Base-by-base conservation (phyloP, 2,329 filamentous ascomycete species). In the Penicillium griseofulvum region DNA sequence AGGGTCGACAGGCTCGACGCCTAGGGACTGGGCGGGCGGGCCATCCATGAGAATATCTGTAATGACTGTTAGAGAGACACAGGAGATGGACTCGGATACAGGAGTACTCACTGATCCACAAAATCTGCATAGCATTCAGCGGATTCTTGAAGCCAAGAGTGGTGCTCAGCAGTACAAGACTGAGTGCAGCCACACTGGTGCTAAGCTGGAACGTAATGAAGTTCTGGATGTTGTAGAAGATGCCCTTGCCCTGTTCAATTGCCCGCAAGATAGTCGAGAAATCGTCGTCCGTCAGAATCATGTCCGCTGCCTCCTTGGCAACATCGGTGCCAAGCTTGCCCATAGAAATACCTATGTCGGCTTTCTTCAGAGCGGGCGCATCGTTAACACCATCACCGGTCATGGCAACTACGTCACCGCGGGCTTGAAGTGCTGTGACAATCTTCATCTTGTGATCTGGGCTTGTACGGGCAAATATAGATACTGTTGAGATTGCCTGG, bases 151-250 rank as follows among this genome's bases (percentile, higher is more conserved):
- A 94, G 37, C 94, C 94, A 58, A 97, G 83, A 64, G 90, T 88
- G 29, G 91, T 97, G 80, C 92, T 97, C 67, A 99, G 76, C 63
- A 99, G 85, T 17, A 99, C 94, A 51, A 99, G 81, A 55, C 89
- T 91, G 63, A 99, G 80, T 58, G 94, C 91, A 52, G 95, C 94
- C 19, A 95, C 94, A 71, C 91, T 97, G 45, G 94, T 99, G 74
- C 92, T 97, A 55, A 99, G 83, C 78, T 99, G 95, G 76, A 99
- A 99, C 0, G 94, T 97, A 60, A 99, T 83, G 76, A 99, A 99
- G 74, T 99, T 99, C 71, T 99, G 94, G 63, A 99, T 97, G 74
- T 99, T 99, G 82, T 94, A 96, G 76, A 99, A 99, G 65, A 99
- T 99, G 52, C 92, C 94, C 75, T 99, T 99, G 75, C 94, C 95